These are phyloP conservation scores for Neurospora sp. DNA, from an alignment of 495 filamentous ascomycete genomes.

Conservation along the genomic window DNA sequence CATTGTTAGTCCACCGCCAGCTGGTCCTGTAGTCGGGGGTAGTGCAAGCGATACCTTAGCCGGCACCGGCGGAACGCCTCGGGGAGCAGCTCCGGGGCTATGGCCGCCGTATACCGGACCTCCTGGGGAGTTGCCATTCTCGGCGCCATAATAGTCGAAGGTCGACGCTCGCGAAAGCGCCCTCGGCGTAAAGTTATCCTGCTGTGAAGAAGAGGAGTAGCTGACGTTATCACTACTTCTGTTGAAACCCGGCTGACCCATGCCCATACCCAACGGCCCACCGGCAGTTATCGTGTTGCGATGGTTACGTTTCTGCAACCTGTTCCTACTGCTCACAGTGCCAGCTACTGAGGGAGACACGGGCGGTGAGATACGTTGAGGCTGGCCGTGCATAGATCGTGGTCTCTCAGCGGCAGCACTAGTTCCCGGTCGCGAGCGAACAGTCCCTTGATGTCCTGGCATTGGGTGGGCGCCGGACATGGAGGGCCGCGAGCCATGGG, in stretches of 20 bases:
- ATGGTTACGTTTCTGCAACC: conserved; percentile 50
- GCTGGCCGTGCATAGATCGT: conserved; percentile 7
- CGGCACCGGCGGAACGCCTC: conserved; percentile 53
- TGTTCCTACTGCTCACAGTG: conserved; percentile 34
- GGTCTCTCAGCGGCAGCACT: conserved; percentile 4
- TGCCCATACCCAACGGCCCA: conserved; percentile 18
- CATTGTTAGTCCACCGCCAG: conserved; percentile 19
- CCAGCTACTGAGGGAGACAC: conserved; percentile 8
- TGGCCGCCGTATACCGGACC: conserved; percentile 8
- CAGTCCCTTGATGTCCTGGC: conserved; percentile 7
- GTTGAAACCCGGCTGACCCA: not conserved
- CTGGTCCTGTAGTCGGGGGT: conserved; percentile 1
- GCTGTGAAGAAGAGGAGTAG: conserved; percentile 25
- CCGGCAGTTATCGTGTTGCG: conserved; percentile 31
- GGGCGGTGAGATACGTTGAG: conserved; percentile 3
- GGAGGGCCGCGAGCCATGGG: conserved; percentile 30
- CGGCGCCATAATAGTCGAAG: conserved; percentile 24
- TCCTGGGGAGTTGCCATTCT: conserved; percentile 26
- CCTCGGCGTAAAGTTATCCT: conserved; percentile 33
- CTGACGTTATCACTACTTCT: conserved; percentile 11
- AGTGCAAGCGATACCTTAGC: conserved; percentile 58
- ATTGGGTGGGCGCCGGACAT: conserved; percentile 39
- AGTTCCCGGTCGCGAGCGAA: not conserved
- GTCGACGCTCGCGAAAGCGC: conserved; percentile 30
- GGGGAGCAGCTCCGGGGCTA: conserved; percentile 11